Conservation (phyloP, 139 green algal genomes). For the Coccomyxa sp. region DNA sequence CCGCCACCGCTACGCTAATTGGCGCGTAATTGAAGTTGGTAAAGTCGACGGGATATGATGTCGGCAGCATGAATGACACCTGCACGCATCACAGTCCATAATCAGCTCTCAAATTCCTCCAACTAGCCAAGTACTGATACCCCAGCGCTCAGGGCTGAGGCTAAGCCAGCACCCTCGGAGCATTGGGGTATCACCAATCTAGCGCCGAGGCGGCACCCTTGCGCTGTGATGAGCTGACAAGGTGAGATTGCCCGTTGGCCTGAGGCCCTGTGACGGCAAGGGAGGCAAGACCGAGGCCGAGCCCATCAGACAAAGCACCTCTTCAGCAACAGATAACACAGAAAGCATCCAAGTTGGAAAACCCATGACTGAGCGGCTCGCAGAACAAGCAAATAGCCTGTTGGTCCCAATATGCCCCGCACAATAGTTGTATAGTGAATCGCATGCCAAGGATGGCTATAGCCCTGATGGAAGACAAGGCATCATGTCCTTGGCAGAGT, state of each 20-base stretch:
- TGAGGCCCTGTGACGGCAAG: neutral
- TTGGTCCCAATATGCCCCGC: neutral
- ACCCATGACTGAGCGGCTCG: too few species aligned
- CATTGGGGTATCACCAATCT: neutral
- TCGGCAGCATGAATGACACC: neutral
- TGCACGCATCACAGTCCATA: neutral
- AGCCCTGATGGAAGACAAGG: neutral
- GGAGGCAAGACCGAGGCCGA: too few species aligned
- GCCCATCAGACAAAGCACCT: too few species aligned
- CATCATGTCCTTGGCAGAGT: neutral
- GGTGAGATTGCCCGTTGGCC: neutral
- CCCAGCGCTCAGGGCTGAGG: neutral
- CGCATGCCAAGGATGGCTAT: neutral
- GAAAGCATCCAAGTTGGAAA: too few species aligned
- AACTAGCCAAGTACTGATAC: too few species aligned
- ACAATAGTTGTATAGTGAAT: neutral
- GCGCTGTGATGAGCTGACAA: neutral
- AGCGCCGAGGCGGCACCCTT: neutral
- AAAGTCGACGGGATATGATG: neutral
- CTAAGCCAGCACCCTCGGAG: neutral
- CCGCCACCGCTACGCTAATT: neutral
- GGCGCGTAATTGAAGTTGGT: neutral
- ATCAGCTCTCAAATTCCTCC: neutral
- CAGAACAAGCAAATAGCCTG: too few species aligned
- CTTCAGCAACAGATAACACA: too few species aligned